phyloP scores from a whole-genome alignment of 2,329 filamentous ascomycete species.

The Emericellopsis atlantica region DNA sequence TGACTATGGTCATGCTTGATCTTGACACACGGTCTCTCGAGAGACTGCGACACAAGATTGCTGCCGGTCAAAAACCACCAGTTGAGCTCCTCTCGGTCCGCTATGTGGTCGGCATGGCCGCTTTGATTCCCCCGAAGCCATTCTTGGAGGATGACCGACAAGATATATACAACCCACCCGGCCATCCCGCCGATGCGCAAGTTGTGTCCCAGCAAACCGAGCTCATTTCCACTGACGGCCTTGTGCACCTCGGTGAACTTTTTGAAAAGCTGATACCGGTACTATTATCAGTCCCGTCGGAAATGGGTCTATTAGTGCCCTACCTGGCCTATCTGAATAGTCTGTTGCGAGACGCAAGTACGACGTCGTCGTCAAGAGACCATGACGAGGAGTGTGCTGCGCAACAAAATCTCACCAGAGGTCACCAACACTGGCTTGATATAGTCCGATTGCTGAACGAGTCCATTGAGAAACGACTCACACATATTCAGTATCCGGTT shows the following conservation, averaged over 20 bases:
- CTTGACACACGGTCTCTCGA: too few relatives aligned
- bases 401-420: slow-evolving; percentile 21
- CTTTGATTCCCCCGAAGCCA: too few relatives aligned
- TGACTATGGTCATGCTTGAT: too few relatives aligned
- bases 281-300: slow-evolving; percentile 26
- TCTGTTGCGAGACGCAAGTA: slow-evolving; percentile 18
- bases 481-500: slow-evolving; percentile 33
- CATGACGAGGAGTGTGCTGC: slow-evolving; percentile 9
- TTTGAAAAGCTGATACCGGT: slow-evolving; percentile 24
- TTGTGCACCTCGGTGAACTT: slow-evolving; percentile 28
- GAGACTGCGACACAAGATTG: too few relatives aligned
- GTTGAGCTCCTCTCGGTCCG: too few relatives aligned
- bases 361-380: slow-evolving; percentile 10
- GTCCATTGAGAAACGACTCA: slow-evolving; percentile 43
- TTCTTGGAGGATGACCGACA: too few relatives aligned
- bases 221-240: slow-evolving; percentile 24
- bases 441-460: slow-evolving; percentile 27
- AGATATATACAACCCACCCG: not conserved
- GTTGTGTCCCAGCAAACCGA: slow-evolving; percentile 31
- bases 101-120: too few relatives aligned
- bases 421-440: slow-evolving; percentile 27
- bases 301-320: slow-evolving; percentile 26
- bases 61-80: too few relatives aligned
- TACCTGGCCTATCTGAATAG: slow-evolving; percentile 22
- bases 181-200: not conserved